Evolutionary conservation across 1,284 basidiomycete species (phyloP).

Genomic region (Pholiota adiposa): DNA sequence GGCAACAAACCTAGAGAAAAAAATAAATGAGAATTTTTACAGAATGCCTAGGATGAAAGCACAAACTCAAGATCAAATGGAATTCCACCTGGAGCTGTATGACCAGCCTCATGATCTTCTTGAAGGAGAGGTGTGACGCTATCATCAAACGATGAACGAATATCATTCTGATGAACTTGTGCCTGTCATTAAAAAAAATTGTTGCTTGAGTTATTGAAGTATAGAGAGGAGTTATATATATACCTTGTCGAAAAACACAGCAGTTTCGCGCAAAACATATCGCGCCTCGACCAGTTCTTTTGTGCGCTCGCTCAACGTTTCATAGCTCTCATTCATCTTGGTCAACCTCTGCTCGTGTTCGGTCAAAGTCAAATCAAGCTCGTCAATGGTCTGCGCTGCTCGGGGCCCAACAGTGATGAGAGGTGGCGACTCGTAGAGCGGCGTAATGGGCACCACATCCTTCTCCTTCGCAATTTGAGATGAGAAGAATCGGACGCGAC

Average conservation of each 20-base stretch:
- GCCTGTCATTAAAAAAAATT: conserved; percentile 54
- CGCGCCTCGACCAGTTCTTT: conserved; percentile 92
- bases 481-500: conserved; percentile 90
- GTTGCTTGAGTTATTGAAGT: not conserved
- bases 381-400: conserved; percentile 92
- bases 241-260: conserved; percentile 93
- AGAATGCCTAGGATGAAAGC: not conserved
- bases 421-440: conserved; percentile 81
- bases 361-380: conserved; percentile 85
- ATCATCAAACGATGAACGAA: conserved; percentile 91
- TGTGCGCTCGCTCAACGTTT: conserved; percentile 85
- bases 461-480: conserved; percentile 88
- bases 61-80: conserved; percentile 88
- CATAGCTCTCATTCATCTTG: conserved; percentile 96
- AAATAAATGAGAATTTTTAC: conserved; percentile 9
- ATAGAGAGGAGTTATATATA: conserved; percentile 19
- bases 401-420: conserved; percentile 88
- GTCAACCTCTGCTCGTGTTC: conserved; percentile 88
- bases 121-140: conserved; percentile 91
- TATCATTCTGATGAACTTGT: conserved; percentile 78
- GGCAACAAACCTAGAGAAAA: conserved; percentile 78
- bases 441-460: conserved; percentile 80
- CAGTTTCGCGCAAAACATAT: conserved; percentile 94
- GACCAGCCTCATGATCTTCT: conserved; percentile 82
- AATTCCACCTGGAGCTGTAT: conserved; percentile 46